A percentile compares a stretch with the other conserved stretches of the same genome.
These are phyloP conservation scores for Crithidia fasciculata DNA, from an alignment of 208 protist species.

Conservation along the genomic window DNA sequence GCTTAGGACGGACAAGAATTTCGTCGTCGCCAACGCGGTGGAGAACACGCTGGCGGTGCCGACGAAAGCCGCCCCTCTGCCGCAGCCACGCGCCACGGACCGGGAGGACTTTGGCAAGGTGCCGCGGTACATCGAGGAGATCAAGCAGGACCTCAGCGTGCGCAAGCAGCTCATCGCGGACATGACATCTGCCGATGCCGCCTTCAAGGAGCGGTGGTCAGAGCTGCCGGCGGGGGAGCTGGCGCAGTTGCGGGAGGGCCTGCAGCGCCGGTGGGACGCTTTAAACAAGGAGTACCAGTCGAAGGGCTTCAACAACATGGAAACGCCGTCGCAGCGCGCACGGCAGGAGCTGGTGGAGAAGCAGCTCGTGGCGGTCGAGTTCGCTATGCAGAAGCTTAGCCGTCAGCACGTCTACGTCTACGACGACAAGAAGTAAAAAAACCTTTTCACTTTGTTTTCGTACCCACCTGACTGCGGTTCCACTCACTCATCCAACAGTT, in stretches of 20 bases:
- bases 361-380: slow-evolving; percentile 86
- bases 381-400: slow-evolving; percentile 88
- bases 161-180: slow-evolving; percentile 32
- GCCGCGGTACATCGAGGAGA: slow-evolving; percentile 88
- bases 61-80: slow-evolving; percentile 60
- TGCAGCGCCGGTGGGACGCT: slow-evolving; percentile 90
- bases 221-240: slow-evolving; percentile 83
- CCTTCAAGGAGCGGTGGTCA: slow-evolving; percentile 76
- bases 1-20: slow-evolving; percentile 94
- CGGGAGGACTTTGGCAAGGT: slow-evolving; percentile 90
- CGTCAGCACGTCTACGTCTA: slow-evolving; percentile 87
- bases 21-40: slow-evolving; percentile 94
- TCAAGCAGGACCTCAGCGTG: slow-evolving; percentile 87
- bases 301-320: slow-evolving; percentile 90
- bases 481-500: too few relatives aligned
- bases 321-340: slow-evolving; percentile 88
- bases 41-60: slow-evolving; percentile 91
- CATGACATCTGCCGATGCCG: slow-evolving; percentile 21
- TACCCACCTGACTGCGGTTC: too few relatives aligned
- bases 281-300: slow-evolving; percentile 94
- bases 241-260: slow-evolving; percentile 73
- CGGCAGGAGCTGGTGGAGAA: slow-evolving; percentile 84
- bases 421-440: slow-evolving; percentile 72
- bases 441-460: neutral
- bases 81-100: slow-evolving; percentile 61